A percentile compares a stretch with the other conserved stretches of the same genome.
phyloP scores from a whole-genome alignment of 345 rosid species.

The Populus euphratica region DNA sequence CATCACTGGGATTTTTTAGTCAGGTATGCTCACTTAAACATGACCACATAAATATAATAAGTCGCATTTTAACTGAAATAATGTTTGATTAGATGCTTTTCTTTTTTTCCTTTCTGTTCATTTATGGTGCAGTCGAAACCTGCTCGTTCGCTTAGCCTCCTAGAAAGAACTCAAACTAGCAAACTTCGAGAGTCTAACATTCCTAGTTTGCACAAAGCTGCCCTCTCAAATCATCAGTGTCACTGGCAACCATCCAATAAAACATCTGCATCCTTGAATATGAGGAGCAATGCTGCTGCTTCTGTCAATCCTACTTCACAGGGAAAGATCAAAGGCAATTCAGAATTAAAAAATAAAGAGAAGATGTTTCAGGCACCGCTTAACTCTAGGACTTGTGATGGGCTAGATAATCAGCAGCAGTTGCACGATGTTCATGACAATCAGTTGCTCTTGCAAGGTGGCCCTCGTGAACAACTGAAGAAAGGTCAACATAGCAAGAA shows the following conservation, averaged over 20 bases:
- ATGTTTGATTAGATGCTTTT: constrained; percentile 1
- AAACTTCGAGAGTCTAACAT: constrained; percentile 28
- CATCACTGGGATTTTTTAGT: constrained; percentile 77
- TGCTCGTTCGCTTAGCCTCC: constrained; percentile 35
- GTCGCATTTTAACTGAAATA: background rate
- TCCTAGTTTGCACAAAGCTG: constrained; percentile 25
- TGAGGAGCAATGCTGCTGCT: constrained; percentile 27
- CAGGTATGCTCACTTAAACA: constrained; percentile 42
- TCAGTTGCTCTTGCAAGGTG: constrained; percentile 19
- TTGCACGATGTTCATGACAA: constrained; percentile 16
- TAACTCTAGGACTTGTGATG: constrained; percentile 26
- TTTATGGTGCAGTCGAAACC: constrained; percentile 55
- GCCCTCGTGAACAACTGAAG: constrained; percentile 14
- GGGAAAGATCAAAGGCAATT: constrained; percentile 30
- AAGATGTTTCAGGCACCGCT: constrained; percentile 22
- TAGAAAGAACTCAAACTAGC: constrained; percentile 34
- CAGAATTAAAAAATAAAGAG: constrained; percentile 14
- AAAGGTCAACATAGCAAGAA: constrained; percentile 14
- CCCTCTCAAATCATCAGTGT: constrained; percentile 33
- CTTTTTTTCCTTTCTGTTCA: constrained; percentile 9
- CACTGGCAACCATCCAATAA: constrained; percentile 26
- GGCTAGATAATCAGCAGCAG: constrained; percentile 26
- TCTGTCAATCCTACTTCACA: constrained; percentile 16
- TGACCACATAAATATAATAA: background rate
- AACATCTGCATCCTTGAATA: constrained; percentile 15